Evolutionary conservation across 2,329 filamentous ascomycete genomes (phyloP).

Genomic region (Kalmusia sp.): DNA sequence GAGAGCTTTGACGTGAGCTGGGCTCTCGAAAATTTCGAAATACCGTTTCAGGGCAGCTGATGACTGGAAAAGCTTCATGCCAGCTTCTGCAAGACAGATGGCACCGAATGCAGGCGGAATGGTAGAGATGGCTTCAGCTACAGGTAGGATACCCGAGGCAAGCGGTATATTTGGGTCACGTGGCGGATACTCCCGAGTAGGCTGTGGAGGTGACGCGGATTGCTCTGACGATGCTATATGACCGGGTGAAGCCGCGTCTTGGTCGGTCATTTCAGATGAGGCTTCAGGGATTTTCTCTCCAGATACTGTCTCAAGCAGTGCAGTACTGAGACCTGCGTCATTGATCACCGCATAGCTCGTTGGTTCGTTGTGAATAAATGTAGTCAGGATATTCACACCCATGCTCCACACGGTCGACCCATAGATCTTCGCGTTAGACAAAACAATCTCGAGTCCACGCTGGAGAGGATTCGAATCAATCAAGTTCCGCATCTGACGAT

Average conservation of each 20-base stretch:
- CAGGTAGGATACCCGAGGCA: constrained; percentile 81
- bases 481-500: constrained; percentile 87
- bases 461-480: constrained; percentile 92
- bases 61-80: constrained; percentile 84
- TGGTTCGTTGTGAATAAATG: constrained; percentile 98
- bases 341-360: constrained; percentile 96
- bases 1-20: constrained; percentile 85
- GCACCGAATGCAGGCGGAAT: constrained; percentile 90
- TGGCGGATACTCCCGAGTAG: constrained; percentile 29
- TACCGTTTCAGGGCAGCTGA: constrained; percentile 85
- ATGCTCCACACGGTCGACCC: constrained; percentile 97
- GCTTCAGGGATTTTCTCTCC: constrained; percentile 31
- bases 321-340: constrained; percentile 88
- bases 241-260: constrained; percentile 24
- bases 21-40: constrained; percentile 96
- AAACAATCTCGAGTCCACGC: constrained; percentile 78
- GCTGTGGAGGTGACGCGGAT: constrained; percentile 13
- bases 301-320: constrained; percentile 82
- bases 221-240: constrained; percentile 21
- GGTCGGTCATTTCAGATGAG: constrained; percentile 5
- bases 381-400: constrained; percentile 87
- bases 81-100: constrained; percentile 87
- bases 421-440: constrained; percentile 79
- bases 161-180: constrained; percentile 40
- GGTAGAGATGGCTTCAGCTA: constrained; percentile 84